These are phyloP conservation scores for Skeletonema menzelii DNA, from an alignment of 108 stramenopile genomes.

Conservation along the genomic window DNA sequence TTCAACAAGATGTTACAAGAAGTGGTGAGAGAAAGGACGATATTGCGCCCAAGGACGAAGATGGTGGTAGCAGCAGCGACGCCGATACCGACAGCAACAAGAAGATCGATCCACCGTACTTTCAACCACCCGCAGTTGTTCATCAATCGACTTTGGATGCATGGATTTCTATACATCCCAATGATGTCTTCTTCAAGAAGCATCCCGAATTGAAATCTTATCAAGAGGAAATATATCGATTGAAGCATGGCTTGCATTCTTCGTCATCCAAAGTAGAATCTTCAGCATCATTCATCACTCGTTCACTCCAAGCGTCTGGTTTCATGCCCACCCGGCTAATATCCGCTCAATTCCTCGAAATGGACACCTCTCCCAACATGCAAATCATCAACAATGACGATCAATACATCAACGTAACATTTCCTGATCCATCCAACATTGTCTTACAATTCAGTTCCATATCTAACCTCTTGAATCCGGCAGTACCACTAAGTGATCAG, in stretches of 20 bases:
- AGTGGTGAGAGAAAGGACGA: neutral
- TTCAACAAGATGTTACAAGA: no score
- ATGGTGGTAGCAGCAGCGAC: neutral
- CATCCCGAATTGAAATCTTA: slow-evolving; percentile 30
- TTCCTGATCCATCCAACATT: slow-evolving; percentile 1
- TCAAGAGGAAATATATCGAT: slow-evolving; percentile 37
- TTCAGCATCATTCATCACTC: neutral
- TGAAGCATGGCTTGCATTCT: neutral
- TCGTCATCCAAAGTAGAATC: neutral
- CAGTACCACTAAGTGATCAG: slow-evolving; percentile 27
- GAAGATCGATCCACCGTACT: neutral
- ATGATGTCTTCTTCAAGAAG: slow-evolving; percentile 32
- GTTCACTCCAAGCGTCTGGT: neutral
- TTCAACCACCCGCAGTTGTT: neutral
- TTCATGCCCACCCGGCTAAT: slow-evolving; percentile 15
- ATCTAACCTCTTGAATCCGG: slow-evolving; percentile 34
- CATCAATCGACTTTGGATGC: neutral
- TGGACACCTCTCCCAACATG: slow-evolving; percentile 43
- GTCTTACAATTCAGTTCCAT: slow-evolving; percentile 31
- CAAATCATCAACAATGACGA: slow-evolving; percentile 48
- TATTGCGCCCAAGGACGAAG: neutral
- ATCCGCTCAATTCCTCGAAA: slow-evolving; percentile 46
- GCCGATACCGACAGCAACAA: neutral
- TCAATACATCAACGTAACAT: slow-evolving; percentile 27
- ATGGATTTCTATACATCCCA: slow-evolving; percentile 41